Conservation (phyloP, 1,284 basidiomycete species). For the Serendipita sp. region DNA sequence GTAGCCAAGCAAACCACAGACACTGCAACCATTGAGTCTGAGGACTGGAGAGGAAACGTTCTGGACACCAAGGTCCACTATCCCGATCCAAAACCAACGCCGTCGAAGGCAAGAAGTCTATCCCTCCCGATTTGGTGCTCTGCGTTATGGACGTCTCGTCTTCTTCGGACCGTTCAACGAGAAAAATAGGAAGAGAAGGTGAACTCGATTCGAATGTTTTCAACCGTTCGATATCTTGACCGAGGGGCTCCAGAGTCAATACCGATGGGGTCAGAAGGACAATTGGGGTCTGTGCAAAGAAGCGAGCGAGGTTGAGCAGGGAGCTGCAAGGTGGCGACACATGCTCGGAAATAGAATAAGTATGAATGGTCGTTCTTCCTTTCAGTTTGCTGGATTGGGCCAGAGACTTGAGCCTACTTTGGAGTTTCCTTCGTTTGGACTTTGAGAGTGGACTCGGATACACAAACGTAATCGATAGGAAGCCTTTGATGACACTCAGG, state of each 20-base stretch:
- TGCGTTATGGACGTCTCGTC: too few species aligned
- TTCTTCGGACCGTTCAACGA: neutral
- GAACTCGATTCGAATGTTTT: neutral
- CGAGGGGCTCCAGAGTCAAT: neutral
- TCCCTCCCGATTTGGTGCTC: too few species aligned
- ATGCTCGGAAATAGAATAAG: neutral
- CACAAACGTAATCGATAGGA: neutral
- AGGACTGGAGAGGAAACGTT: neutral
- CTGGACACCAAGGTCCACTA: neutral
- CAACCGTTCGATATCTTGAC: neutral
- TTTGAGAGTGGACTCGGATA: neutral
- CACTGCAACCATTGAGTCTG: slow-evolving; percentile 1
- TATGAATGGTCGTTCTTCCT: neutral
- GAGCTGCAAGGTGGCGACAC: neutral
- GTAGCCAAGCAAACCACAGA: neutral
- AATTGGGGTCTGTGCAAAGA: neutral
- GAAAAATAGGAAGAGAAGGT: neutral
- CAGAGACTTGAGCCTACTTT: neutral
- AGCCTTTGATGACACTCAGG: neutral
- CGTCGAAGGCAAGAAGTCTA: neutral
- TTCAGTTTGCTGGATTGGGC: neutral
- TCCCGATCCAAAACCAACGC: neutral
- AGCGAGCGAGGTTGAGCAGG: neutral
- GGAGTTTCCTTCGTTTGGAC: neutral
- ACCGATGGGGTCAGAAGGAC: neutral